Base-by-base conservation (phyloP, 805 yeast genomes). In the Sugiyamaella chiloensis region DNA sequence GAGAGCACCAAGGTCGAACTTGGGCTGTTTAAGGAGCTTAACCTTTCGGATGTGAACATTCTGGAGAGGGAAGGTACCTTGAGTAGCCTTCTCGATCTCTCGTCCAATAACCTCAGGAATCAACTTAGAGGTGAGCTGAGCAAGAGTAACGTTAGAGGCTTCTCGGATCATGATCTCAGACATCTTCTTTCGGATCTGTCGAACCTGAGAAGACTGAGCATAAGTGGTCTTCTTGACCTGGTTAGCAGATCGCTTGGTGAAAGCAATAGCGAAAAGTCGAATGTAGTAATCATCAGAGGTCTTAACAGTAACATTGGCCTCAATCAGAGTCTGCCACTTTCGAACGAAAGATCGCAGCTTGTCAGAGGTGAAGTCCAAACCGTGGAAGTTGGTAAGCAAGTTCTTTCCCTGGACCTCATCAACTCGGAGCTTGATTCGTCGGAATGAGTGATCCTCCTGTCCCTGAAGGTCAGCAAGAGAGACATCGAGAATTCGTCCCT, bases 321-420 rank as follows among this genome's bases (percentile, higher is more conserved):
- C 98, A 65, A 90, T 95, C 75, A 91, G 80, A 60, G 96, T 83
- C 81, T 90, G 98, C 97, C 97, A 91, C 78, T 91, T 90, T 84
- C 97, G 88, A 59, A 90, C 97, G 74, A 91, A 81, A 52, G 97
- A 90, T 80, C 95, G 87, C 72, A 91, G 80, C 81, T 91, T 91
- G 80, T 90, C 97, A 61, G 95, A 80, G 69, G 98, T 90, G 85
- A 91, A 90, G 80, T 89, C 95, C 76, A 91, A 76, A 69, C 98
- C 98, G 82, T 90, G 97, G 95, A 90, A 91, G 95, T 91, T 91
- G 81, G 98, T 90, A 73, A 90, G 81, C 70, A 90, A 81, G 85
- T 90, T 89, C 80, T 88, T 87, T 79, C 97, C 98, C 80, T 91
- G 96, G 65, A 90, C 96, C 79, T 91, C 98, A 69, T 90, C 98